Percentiles rank a stretch among this genome's conserved stretches.
phyloP scores from a whole-genome alignment of 2,329 filamentous ascomycete species.

The Fusarium hainanense region DNA sequence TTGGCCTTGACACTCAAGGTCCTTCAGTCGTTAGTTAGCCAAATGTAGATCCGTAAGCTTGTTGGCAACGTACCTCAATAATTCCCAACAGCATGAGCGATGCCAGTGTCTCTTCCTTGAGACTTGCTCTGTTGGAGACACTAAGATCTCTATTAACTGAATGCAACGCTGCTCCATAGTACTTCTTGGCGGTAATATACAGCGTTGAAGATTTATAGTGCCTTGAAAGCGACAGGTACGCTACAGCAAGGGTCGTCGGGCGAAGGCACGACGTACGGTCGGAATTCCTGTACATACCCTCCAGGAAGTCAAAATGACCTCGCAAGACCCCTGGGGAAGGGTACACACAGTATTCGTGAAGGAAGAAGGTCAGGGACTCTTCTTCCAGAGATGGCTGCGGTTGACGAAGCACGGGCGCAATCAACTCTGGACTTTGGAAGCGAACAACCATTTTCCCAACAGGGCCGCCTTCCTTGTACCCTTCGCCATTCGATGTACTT shows the following conservation, averaged over 20 bases:
- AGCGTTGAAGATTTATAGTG: slow-evolving; percentile 30
- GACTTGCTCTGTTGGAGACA: not conserved
- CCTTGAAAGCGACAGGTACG: slow-evolving; percentile 25
- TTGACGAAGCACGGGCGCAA: not conserved
- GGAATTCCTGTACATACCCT: slow-evolving; percentile 18
- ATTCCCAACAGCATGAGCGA: slow-evolving; percentile 32
- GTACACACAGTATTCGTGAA: slow-evolving; percentile 20
- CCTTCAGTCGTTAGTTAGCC: slow-evolving; percentile 21
- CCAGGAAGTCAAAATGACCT: slow-evolving; percentile 26
- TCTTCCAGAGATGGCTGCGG: slow-evolving; percentile 29
- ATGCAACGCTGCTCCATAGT: slow-evolving; percentile 21
- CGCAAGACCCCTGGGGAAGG: slow-evolving; percentile 2
- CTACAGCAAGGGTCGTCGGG: slow-evolving; percentile 18
- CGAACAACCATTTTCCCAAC: fast-evolving
- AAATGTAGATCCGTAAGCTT: not conserved
- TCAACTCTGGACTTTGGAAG: not conserved
- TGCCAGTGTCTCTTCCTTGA: slow-evolving; percentile 27
- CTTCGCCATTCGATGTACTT: no score
- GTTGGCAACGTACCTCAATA: slow-evolving; percentile 7
- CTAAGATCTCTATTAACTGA: slow-evolving; percentile 26
- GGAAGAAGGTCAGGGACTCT: slow-evolving; percentile 20
- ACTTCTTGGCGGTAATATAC: slow-evolving; percentile 5
- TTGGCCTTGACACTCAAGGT: slow-evolving; percentile 29
- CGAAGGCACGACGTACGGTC: slow-evolving; percentile 12
- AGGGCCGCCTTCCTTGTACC: not conserved